Conservation (phyloP, 225 moss, liverwort and hornwort genomes). For the Pseudisothecium myosuroides region DNA sequence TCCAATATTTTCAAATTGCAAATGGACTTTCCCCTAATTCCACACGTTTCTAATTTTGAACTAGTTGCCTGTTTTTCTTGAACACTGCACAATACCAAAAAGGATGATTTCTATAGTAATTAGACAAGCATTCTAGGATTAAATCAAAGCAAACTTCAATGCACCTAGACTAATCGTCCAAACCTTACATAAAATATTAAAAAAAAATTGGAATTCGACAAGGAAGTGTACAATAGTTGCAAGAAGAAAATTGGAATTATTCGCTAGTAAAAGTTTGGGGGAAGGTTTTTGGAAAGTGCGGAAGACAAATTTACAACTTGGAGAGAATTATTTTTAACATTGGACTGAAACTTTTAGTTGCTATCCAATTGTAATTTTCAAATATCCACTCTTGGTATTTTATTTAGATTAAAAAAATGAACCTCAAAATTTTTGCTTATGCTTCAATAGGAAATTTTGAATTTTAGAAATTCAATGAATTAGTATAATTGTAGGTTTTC, state of each 20-base stretch:
- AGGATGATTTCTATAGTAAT: rapidly evolving
- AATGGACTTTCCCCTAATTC: rapidly evolving
- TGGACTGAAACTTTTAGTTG: no score
- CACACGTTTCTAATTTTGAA: neutral
- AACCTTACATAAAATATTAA: neutral
- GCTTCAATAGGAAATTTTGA: no score
- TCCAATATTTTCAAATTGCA: neutral
- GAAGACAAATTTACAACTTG: rapidly evolving
- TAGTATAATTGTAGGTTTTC: neutral
- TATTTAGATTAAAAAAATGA: neutral
- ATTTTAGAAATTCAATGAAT: neutral
- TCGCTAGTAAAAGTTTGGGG: rapidly evolving
- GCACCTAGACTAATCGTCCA: rapidly evolving
- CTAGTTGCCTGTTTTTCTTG: rapidly evolving
- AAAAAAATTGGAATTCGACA: neutral
- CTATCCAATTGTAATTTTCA: no score
- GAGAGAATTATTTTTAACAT: no score
- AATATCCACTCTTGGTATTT: no score
- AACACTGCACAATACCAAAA: neutral
- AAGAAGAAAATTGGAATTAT: neutral
- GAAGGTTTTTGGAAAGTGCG: neutral
- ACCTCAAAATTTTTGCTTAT: no score
- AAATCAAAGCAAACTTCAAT: neutral
- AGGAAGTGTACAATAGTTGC: neutral
- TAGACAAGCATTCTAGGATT: rapidly evolving